A percentile compares a stretch with the other conserved stretches of the same genome.
phyloP scores from a whole-genome alignment of 768 basidiomycete species.

The Tylopilus cervinicoccineus region DNA sequence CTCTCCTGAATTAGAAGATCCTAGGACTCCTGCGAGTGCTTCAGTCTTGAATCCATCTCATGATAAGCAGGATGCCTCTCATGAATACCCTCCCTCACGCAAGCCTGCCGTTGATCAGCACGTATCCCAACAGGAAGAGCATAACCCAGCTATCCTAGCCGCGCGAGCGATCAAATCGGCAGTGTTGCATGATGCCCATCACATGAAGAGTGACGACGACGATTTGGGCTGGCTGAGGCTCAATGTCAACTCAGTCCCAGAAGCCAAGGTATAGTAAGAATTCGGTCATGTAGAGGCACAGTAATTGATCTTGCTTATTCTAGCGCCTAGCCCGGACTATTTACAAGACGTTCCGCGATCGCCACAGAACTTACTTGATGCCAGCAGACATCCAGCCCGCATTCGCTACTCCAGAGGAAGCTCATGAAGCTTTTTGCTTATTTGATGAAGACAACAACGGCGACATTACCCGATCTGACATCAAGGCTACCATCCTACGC shows the following conservation, averaged over 20 bases:
- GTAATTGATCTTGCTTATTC: not conserved
- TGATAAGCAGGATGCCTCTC: slow-evolving; percentile 12
- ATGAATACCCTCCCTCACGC: slow-evolving; percentile 40
- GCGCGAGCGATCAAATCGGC: slow-evolving; percentile 66
- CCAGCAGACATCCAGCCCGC: slow-evolving; percentile 71
- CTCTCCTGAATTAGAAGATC: slow-evolving; percentile 10
- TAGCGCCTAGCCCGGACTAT: slow-evolving; percentile 67
- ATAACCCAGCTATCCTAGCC: slow-evolving; percentile 46
- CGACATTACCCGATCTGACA: slow-evolving; percentile 70
- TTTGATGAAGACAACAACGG: slow-evolving; percentile 77
- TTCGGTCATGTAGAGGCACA: not conserved
- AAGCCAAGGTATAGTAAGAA: slow-evolving; percentile 54
- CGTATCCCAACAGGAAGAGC: slow-evolving; percentile 28
- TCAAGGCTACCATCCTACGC: slow-evolving; percentile 63
- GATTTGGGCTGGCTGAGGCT: slow-evolving; percentile 43
- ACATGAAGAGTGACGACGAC: slow-evolving; percentile 51
- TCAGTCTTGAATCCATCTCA: slow-evolving; percentile 2
- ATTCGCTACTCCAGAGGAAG: slow-evolving; percentile 52
- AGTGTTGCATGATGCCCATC: slow-evolving; percentile 72
- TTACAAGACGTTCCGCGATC: slow-evolving; percentile 56
- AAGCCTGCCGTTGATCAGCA: slow-evolving; percentile 18
- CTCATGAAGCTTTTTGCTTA: slow-evolving; percentile 66
- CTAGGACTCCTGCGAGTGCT: slow-evolving; percentile 6
- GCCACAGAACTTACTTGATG: slow-evolving; percentile 54
- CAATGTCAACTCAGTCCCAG: slow-evolving; percentile 53